Conservation (phyloP, 257 asterid species). For the Solanum tarapatanum region DNA sequence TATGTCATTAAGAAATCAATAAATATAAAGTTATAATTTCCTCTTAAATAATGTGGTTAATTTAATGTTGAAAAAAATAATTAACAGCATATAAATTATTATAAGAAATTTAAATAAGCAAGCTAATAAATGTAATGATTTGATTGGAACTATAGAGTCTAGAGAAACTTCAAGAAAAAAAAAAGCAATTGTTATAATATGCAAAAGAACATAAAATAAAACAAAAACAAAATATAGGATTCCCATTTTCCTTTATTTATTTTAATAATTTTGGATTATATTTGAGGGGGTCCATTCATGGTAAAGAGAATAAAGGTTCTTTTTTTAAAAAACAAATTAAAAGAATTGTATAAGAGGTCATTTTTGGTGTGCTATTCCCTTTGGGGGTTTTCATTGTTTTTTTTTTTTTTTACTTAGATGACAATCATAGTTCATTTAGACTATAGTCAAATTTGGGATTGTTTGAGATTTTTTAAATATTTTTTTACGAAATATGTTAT, state of each 20-base stretch:
- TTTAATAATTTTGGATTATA: background rate
- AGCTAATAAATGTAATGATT: background rate
- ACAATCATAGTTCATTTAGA: background rate
- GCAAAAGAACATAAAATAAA: background rate
- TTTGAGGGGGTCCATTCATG: background rate
- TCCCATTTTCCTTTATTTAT: background rate
- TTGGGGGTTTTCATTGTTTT: background rate
- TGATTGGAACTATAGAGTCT: background rate
- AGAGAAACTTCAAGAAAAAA: background rate
- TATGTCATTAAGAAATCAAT: background rate
- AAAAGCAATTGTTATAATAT: background rate
- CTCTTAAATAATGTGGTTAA: background rate
- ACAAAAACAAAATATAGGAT: background rate
- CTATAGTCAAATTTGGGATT: background rate
- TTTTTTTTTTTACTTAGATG: background rate
- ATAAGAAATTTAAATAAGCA: background rate
- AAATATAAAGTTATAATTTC: too few relatives aligned
- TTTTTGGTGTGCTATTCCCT: background rate
- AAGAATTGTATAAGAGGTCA: background rate
- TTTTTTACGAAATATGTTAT: too few relatives aligned
- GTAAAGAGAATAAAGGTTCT: background rate
- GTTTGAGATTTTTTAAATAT: too few relatives aligned
- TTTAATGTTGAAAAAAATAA: too few relatives aligned
- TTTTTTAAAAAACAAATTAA: background rate
- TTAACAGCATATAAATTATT: background rate